Evolutionary conservation across 2,329 filamentous ascomycete species (phyloP).

Genomic region (Penicillium rolfsii): DNA sequence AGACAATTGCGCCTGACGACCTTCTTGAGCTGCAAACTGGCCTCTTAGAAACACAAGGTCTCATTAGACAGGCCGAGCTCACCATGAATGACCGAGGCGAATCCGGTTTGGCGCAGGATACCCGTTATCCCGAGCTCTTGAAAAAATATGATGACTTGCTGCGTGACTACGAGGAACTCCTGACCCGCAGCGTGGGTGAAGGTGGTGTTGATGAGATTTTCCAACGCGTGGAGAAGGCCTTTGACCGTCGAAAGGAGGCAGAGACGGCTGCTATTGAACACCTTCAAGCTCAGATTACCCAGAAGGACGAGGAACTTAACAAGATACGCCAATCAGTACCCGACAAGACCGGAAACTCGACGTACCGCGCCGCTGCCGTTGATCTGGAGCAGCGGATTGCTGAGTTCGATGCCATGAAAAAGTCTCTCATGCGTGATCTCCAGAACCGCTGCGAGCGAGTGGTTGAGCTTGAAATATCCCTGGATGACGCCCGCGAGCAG

Average conservation of each 20-base stretch:
- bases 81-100: constrained; percentile 73
- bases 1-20: constrained; percentile 79
- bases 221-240: constrained; percentile 73
- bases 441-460: constrained; percentile 98
- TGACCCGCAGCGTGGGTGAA: constrained; percentile 77
- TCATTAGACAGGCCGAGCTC: constrained; percentile 89
- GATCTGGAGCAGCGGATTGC: constrained; percentile 96
- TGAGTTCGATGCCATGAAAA: constrained; percentile 99
- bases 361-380: constrained; percentile 68
- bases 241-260: constrained; percentile 72
- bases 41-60: constrained; percentile 85
- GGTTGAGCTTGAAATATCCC: constrained; percentile 94
- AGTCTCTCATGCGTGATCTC: constrained; percentile 96
- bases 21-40: constrained; percentile 75
- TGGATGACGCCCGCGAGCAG: constrained; percentile 96
- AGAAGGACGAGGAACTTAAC: constrained; percentile 79
- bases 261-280: constrained; percentile 75
- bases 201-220: constrained; percentile 85
- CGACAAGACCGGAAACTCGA: constrained; percentile 57
- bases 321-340: constrained; percentile 81
- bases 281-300: constrained; percentile 72
- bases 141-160: constrained; percentile 73
- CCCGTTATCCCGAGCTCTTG: constrained; percentile 73
- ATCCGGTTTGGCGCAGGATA: constrained; percentile 66
- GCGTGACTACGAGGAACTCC: constrained; percentile 79